A percentile compares a stretch with the other conserved stretches of the same genome.
Evolutionary conservation across 495 filamentous ascomycete genomes (phyloP).

Genomic region (Penicillium desertorum): DNA sequence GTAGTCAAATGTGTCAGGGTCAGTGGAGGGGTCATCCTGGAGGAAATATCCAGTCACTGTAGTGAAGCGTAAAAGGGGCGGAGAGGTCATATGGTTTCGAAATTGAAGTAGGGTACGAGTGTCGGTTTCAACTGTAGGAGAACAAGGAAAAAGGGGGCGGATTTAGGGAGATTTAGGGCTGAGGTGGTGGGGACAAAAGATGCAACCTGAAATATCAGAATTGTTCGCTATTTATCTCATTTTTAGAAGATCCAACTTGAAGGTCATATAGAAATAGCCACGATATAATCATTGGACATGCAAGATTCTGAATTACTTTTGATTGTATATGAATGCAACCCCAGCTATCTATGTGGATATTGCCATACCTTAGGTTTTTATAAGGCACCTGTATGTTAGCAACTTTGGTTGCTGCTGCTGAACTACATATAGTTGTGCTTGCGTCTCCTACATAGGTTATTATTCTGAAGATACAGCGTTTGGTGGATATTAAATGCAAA

Average conservation of each 20-base stretch:
- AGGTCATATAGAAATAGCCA: neutral
- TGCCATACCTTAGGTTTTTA: neutral
- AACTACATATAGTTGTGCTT: neutral
- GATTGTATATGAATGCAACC: neutral
- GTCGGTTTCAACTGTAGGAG: neutral
- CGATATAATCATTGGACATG: neutral
- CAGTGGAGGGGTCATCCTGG: slow-evolving; percentile 67
- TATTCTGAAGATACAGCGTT: neutral
- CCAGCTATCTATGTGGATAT: neutral
- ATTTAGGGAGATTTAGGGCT: slow-evolving; percentile 8
- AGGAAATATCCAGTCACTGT: slow-evolving; percentile 68
- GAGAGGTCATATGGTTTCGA: slow-evolving; percentile 9
- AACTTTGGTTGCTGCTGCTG: neutral
- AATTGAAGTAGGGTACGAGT: neutral
- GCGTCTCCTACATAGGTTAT: neutral
- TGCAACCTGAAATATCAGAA: neutral
- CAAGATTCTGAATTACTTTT: neutral
- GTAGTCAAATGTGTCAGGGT: slow-evolving; percentile 67
- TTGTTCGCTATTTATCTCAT: neutral
- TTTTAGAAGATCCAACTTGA: neutral
- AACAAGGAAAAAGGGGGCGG: neutral
- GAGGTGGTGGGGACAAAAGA: neutral
- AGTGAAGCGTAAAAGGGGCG: slow-evolving; percentile 26
- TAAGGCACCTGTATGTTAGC: neutral
- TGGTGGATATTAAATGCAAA: neutral